Base-by-base conservation (phyloP, 2,329 filamentous ascomycete species). In the Pseudocercospora fuligena region DNA sequence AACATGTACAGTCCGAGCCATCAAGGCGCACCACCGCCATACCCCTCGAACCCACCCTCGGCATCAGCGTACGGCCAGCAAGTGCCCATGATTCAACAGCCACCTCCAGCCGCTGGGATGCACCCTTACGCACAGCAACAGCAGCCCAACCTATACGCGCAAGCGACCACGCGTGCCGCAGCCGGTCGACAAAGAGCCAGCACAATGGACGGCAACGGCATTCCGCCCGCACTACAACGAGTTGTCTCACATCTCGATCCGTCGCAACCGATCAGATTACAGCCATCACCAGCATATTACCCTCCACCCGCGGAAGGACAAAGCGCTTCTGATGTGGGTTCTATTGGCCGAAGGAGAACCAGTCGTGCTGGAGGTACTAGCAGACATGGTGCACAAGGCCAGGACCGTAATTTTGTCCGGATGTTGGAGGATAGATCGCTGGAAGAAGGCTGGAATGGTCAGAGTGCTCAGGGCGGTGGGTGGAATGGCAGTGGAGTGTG, bases 251-350 rank as follows among this genome's bases (percentile, higher is more conserved):
- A 98, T 79, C 87, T 99, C 53, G 95, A 99, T 76, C 95, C 95
- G 1, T 98, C 89, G 73, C 92, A 94, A 67, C 95, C 95, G 0
- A 98, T 99, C 74, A 88, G 95, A 59, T 81, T 98, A 64, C 95
- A 99, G 77, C 95, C 95, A 2, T 97, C 93, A 73, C 95, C 95
- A 5, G 95, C 95, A 1, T 99, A 99, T 80, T 99, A 98, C 74
- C 95, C 95, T 11, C 95, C 95, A 21, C 92, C 94, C 1, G 89
- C 91, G 6, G 94, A 98, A 71, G 92, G 93, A 9, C 89, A 92
- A 73, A 86, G 88, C 8, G 87, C 92, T 67, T 86, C 89, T 58
- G 87, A 86, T 66, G 83, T 88, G 25, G 83, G 84, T n/a, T 88
- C 82, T 80, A 85, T 90, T 31, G 88, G 91, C 49, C 87, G 93